A percentile compares a stretch with the other conserved stretches of the same genome.
Evolutionary conservation across 495 filamentous ascomycete genomes (phyloP).

Genomic region (Daldinia decipiens): DNA sequence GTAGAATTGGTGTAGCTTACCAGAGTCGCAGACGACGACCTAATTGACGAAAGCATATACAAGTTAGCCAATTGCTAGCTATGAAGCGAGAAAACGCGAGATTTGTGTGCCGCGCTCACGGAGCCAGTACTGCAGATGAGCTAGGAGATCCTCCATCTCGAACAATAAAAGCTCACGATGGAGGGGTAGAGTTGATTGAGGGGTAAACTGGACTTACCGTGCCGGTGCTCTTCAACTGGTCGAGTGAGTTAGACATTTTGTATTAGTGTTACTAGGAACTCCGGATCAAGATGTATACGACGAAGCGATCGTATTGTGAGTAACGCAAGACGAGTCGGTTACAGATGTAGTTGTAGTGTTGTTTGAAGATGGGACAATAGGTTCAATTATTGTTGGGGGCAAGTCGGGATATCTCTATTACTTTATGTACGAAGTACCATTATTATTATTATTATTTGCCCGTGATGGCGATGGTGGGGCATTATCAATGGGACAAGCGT

Average conservation of each 20-base stretch:
- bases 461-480: constrained; percentile 40
- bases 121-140: neutral
- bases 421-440: constrained; percentile 15
- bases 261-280: constrained; percentile 25
- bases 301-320: constrained; percentile 2
- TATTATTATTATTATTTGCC: constrained; percentile 31
- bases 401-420: constrained; percentile 19
- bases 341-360: constrained; percentile 32
- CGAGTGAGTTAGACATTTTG: constrained; percentile 86
- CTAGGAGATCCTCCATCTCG: constrained; percentile 12
- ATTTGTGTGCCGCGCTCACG: neutral
- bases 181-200: constrained; percentile 49
- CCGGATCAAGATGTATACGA: constrained; percentile 12
- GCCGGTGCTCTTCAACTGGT: constrained; percentile 95
- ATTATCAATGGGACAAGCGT: constrained; percentile 32
- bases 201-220: constrained; percentile 75
- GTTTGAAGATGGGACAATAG: constrained; percentile 6
- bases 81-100: neutral
- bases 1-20: constrained; percentile 62
- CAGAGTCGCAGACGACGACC: constrained; percentile 97
- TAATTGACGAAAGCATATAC: constrained; percentile 50
- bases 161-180: constrained; percentile 41
- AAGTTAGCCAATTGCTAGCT: constrained; percentile 35
- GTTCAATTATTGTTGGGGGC: constrained; percentile 14
- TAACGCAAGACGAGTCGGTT: constrained; percentile 2